These are phyloP conservation scores for Fusarium illudens DNA, from an alignment of 2,329 filamentous ascomycete genomes.

Conservation along the genomic window DNA sequence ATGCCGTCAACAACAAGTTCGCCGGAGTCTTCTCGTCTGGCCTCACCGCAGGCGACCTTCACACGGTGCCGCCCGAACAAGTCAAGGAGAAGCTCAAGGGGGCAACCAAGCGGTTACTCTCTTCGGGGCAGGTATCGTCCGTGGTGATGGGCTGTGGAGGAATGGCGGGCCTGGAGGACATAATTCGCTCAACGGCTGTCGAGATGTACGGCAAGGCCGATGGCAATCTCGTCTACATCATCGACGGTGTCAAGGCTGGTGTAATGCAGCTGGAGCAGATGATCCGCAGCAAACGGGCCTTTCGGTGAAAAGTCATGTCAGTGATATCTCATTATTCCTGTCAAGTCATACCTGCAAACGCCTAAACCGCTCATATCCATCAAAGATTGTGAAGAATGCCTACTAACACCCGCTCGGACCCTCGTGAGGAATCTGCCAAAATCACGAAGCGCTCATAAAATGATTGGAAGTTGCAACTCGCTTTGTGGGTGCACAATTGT, in stretches of 20 bases:
- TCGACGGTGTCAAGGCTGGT: constrained; percentile 82
- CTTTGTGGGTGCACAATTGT: not conserved
- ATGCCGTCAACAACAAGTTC: constrained; percentile 61
- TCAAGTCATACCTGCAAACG: constrained; percentile 5
- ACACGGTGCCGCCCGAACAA: constrained; percentile 70
- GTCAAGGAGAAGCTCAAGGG: constrained; percentile 72
- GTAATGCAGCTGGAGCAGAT: constrained; percentile 68
- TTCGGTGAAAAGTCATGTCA: constrained; percentile 36
- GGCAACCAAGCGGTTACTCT: constrained; percentile 73
- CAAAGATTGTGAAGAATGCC: constrained; percentile 2
- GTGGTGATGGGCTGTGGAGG: constrained; percentile 90
- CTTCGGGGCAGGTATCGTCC: constrained; percentile 64
- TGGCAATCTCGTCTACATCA: constrained; percentile 67
- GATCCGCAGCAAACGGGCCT: constrained; percentile 54
- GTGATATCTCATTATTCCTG: constrained; percentile 6
- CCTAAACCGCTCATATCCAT: constrained; percentile 2
- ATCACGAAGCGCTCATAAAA: not conserved
- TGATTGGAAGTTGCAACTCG: not conserved
- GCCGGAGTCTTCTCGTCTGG: constrained; percentile 85
- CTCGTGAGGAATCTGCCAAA: not conserved
- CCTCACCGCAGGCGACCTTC: constrained; percentile 80
- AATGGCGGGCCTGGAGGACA: constrained; percentile 85
- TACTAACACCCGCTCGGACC: not conserved
- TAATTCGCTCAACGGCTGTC: constrained; percentile 74
- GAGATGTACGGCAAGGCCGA: constrained; percentile 69